Base-by-base conservation (phyloP, 1,139 yeast species). In the Lodderomyces pseudojiufengensis region DNA sequence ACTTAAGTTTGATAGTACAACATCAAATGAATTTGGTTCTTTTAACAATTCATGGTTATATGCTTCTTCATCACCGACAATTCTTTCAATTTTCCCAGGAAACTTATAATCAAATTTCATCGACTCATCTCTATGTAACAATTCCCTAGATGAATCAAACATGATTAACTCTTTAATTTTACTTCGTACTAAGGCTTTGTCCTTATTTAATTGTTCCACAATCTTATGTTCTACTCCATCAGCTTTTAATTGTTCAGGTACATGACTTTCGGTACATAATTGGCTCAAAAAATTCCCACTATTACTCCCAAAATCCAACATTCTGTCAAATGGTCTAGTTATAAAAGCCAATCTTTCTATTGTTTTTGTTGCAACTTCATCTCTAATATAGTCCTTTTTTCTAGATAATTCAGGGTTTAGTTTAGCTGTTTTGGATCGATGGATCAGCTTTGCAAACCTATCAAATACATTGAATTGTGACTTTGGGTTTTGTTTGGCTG, bases 331-430 rank as follows among this genome's bases (percentile, higher is more conserved):
- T 22, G 74, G 73, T 37, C 92, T 65, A 27, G 84, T 80, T 33
- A 86, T 74, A 52, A 84, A 84, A 3, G 88, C 80, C 35, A 86
- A 58, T 42, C 95, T 66, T 49, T 85, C 95, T 21, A 84, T 75
- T 21, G 90, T 80, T 40, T 86, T 75, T 16, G 65, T 52, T 1
- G 94, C 90, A 10, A 84, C 77, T 52, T 84, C 95, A 51, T 83
- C 82, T 35, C 87, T 67, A 26, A 86, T 59, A 52, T 85, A 86
- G 45, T 86, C 95, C n/a, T 76, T 84, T 46, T 74, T 67, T 20
- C 78, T 60, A 13, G 85, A 76, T 29, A 57, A 52, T 9, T 62
- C 65, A 1, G 70, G 65, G 39, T 72, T 59, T 2, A 50, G 39
- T 1, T 72, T 73, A 0, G 72, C 57, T 1, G 82, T 76, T 35